phyloP scores from a whole-genome alignment of 352 stramenopile species.

The Phytophthora meadii region DNA sequence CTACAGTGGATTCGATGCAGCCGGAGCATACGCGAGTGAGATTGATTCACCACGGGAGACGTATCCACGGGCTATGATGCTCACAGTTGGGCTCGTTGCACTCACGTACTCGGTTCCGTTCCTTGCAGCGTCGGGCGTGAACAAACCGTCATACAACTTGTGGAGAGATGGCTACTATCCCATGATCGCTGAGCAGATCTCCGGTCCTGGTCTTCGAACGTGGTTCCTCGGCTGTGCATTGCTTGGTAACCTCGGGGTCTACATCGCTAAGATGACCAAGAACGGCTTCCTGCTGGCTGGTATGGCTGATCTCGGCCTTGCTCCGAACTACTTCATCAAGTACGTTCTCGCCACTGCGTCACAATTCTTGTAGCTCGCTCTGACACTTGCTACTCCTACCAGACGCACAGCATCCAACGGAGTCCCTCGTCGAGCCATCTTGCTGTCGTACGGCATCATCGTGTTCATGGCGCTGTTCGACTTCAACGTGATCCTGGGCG shows the following conservation, averaged over 20 bases:
- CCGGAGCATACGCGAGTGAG: constrained; percentile 92
- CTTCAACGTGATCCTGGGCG: constrained; percentile 89
- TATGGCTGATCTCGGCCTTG: constrained; percentile 90
- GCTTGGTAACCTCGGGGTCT: constrained; percentile 93
- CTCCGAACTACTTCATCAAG: constrained; percentile 87
- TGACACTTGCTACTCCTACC: constrained; percentile 21
- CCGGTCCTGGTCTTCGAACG: constrained; percentile 79
- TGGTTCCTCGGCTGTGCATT: constrained; percentile 92
- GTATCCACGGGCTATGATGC: constrained; percentile 90
- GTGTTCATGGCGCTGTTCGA: constrained; percentile 89
- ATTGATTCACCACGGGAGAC: constrained; percentile 85
- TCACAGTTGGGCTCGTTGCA: constrained; percentile 83
- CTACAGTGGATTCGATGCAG: constrained; percentile 96
- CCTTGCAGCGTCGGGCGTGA: constrained; percentile 87
- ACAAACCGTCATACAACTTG: constrained; percentile 75
- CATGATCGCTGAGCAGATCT: constrained; percentile 87
- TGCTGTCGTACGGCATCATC: constrained; percentile 90
- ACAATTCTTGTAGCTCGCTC: constrained; percentile 15
- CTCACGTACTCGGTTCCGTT: constrained; percentile 93
- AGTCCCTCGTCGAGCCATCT: constrained; percentile 66
- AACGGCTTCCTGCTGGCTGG: constrained; percentile 93
- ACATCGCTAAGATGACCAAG: constrained; percentile 94
- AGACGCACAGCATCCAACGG: constrained; percentile 64
- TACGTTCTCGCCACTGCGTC: constrained; percentile 45
- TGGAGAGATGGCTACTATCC: constrained; percentile 95